Evolutionary conservation across 768 basidiomycete genomes (phyloP).

Genomic region (Lentinula guzmanii): DNA sequence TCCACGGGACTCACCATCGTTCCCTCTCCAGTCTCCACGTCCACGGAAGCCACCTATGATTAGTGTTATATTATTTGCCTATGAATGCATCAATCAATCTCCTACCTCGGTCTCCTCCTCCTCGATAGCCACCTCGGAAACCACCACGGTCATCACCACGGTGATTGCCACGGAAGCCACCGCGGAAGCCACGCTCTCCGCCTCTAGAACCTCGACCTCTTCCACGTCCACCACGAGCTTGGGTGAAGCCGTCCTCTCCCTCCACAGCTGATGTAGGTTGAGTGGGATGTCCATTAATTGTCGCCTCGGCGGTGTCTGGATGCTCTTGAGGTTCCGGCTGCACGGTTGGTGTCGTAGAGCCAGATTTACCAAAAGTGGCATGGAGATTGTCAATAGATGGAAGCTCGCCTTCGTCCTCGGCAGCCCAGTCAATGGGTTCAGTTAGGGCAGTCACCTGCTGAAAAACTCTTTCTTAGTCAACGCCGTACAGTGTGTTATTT

Average conservation of each 20-base stretch:
- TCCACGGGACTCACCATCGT: slow-evolving; percentile 31
- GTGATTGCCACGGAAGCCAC: slow-evolving; percentile 19
- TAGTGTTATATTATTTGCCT: slow-evolving; percentile 5
- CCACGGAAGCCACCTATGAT: slow-evolving; percentile 27
- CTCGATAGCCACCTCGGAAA: slow-evolving; percentile 27
- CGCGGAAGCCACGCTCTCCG: slow-evolving; percentile 10
- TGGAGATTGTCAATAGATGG: slow-evolving; percentile 76
- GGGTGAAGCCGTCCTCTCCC: slow-evolving; percentile 64
- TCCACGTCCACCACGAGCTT: slow-evolving; percentile 33
- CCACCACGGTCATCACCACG: slow-evolving; percentile 31
- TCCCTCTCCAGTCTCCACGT: slow-evolving; percentile 44
- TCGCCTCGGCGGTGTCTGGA: slow-evolving; percentile 10
- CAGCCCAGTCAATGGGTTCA: slow-evolving; percentile 73
- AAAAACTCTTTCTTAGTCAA: background rate
- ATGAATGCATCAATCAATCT: background rate
- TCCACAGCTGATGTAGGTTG: slow-evolving; percentile 18
- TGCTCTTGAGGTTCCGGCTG: slow-evolving; percentile 26
- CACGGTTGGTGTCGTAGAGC: slow-evolving; percentile 56
- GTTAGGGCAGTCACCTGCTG: slow-evolving; percentile 14
- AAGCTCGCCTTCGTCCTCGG: slow-evolving; percentile 66
- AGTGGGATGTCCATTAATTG: slow-evolving; percentile 21
- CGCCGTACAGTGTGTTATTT: background rate
- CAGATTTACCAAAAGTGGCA: slow-evolving; percentile 71
- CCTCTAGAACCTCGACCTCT: slow-evolving; percentile 19
- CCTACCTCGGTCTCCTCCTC: slow-evolving; percentile 25